These are phyloP conservation scores for Gonium pectorale DNA, from an alignment of 139 green algal species.

Conservation along the genomic window DNA sequence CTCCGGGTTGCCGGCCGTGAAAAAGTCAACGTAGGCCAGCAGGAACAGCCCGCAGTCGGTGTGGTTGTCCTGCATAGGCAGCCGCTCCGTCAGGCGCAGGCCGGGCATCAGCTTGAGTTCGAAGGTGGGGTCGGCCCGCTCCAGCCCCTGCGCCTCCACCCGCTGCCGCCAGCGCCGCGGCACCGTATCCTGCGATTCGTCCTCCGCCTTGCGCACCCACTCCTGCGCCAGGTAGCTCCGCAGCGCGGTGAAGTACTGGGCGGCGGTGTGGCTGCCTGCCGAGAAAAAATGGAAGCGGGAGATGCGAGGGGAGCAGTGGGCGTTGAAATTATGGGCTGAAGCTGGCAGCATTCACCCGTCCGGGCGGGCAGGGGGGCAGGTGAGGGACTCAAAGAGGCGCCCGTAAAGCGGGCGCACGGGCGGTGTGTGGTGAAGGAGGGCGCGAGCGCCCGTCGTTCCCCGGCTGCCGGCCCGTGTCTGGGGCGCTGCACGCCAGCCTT, in stretches of 20 bases:
- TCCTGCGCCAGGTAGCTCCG: constrained; percentile 75
- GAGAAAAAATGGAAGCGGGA: not conserved
- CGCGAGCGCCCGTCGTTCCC: too few species aligned
- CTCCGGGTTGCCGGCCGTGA: constrained; percentile 48
- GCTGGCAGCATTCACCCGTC: too few species aligned
- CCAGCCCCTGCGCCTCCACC: not conserved
- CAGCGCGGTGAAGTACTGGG: constrained; percentile 57
- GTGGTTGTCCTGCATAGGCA: constrained; percentile 86
- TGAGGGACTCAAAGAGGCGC: too few species aligned
- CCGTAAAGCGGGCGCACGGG: too few species aligned
- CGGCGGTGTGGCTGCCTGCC: constrained; percentile 65
- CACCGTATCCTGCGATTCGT: constrained; percentile 3
- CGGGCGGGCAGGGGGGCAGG: too few species aligned
- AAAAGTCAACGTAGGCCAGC: constrained; percentile 88
- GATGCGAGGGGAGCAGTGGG: not conserved
- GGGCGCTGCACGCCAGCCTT: too few species aligned
- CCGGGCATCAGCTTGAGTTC: not conserved
- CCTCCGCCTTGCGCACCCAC: constrained; percentile 49
- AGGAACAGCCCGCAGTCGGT: constrained; percentile 95
- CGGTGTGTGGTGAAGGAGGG: too few species aligned
- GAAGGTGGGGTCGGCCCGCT: not conserved
- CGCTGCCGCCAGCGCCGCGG: not conserved
- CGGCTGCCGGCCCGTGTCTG: too few species aligned
- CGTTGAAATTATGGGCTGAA: not conserved
- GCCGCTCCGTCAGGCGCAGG: not conserved